These are phyloP conservation scores for Mucor sp. DNA, from an alignment of 371 early-diverging fungal species.

Conservation along the genomic window DNA sequence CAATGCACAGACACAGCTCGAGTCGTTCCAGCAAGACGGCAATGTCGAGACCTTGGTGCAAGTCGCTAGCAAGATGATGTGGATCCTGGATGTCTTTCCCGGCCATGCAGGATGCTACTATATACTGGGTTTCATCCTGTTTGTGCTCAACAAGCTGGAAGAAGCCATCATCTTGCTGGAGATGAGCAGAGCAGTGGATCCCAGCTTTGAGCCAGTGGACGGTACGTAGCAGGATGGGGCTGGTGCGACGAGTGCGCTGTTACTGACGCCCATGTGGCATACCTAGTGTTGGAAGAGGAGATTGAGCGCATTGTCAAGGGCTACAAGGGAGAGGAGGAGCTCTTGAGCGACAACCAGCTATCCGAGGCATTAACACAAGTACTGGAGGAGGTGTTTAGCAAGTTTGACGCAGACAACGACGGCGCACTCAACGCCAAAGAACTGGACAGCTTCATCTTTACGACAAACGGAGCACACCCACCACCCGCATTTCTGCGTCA, in stretches of 20 bases:
- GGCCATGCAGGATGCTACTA: slow-evolving; percentile 60
- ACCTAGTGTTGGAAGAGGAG: slow-evolving; percentile 45
- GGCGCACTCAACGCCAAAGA: slow-evolving; percentile 44
- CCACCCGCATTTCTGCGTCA: slow-evolving; percentile 54
- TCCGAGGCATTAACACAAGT: slow-evolving; percentile 39
- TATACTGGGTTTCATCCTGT: slow-evolving; percentile 50
- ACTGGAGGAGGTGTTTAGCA: slow-evolving; percentile 43
- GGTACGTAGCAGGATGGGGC: slow-evolving; percentile 25
- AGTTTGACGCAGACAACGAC: slow-evolving; percentile 52
- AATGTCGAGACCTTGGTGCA: slow-evolving; percentile 41
- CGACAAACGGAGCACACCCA: slow-evolving; percentile 55
- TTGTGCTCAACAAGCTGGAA: slow-evolving; percentile 53
- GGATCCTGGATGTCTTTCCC: slow-evolving; percentile 53
- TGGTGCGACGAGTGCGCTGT: background rate
- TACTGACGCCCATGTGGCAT: background rate
- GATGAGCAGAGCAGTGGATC: slow-evolving; percentile 54
- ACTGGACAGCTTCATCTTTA: slow-evolving; percentile 47
- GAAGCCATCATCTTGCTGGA: slow-evolving; percentile 48
- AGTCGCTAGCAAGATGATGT: slow-evolving; percentile 51
- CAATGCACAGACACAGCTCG: slow-evolving; percentile 38
- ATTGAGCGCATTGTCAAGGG: slow-evolving; percentile 46
- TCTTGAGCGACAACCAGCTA: slow-evolving; percentile 42
- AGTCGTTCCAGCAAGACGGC: slow-evolving; percentile 42
- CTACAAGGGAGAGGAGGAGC: slow-evolving; percentile 39
- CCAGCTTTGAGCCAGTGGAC: slow-evolving; percentile 48